Percentiles rank a stretch among this genome's conserved stretches.
These are phyloP conservation scores for Hypericum perforatum DNA, from an alignment of 345 rosid species.

Conservation along the genomic window DNA sequence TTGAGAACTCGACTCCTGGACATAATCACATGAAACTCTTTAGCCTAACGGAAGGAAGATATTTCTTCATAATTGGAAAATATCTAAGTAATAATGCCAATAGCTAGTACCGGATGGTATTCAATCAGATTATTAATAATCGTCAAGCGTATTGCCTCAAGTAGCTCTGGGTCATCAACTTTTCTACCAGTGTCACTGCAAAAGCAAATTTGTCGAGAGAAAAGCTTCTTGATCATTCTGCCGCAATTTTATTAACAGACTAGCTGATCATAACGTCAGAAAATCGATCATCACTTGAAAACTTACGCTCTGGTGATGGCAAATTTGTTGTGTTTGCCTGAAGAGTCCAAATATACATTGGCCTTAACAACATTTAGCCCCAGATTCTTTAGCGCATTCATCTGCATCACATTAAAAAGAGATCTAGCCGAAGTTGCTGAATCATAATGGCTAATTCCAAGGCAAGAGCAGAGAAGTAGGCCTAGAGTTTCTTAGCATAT, in stretches of 20 bases:
- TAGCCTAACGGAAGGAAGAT: neutral
- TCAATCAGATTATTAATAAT: constrained; percentile 88
- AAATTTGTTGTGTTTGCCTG: constrained; percentile 65
- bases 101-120: constrained; percentile 79
- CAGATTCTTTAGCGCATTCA: constrained; percentile 74
- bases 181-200: constrained; percentile 72
- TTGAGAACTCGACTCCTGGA: constrained; percentile 79
- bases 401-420: constrained; percentile 33
- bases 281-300: neutral
- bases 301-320: constrained; percentile 71
- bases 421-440: neutral
- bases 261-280: neutral
- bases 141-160: constrained; percentile 88
- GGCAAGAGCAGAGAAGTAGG: neutral
- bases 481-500: constrained; percentile 1
- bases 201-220: constrained; percentile 13
- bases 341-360: constrained; percentile 65
- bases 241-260: neutral
- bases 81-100: neutral
- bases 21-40: constrained; percentile 2
- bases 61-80: neutral
- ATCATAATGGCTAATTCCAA: neutral
- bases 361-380: constrained; percentile 88
- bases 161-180: constrained; percentile 87
- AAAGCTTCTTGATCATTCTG: neutral